Conservation (phyloP, 1,139 yeast species). For the Geotrichum phurueaensis region DNA sequence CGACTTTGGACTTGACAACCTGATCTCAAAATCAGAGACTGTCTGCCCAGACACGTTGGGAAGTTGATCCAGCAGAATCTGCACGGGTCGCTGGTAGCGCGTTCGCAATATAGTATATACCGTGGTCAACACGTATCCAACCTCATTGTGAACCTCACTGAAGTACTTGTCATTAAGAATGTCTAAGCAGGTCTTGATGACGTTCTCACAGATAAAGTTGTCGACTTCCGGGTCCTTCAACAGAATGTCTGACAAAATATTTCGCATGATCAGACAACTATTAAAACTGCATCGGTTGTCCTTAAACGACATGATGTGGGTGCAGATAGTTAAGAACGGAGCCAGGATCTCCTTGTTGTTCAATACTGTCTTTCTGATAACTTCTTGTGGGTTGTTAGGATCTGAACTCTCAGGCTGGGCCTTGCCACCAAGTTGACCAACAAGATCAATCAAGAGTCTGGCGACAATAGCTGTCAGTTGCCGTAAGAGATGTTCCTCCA, state of each 20-base stretch:
- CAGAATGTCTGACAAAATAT: constrained; percentile 60
- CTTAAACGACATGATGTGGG: constrained; percentile 71
- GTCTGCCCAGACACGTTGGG: constrained; percentile 38
- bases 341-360: constrained; percentile 64
- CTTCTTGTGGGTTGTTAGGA: constrained; percentile 29
- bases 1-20: constrained; percentile 55
- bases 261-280: constrained; percentile 72
- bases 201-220: constrained; percentile 54
- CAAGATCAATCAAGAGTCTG: constrained; percentile 77
- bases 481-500: constrained; percentile 91
- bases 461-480: constrained; percentile 94
- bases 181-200: constrained; percentile 48
- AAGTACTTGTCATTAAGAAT: constrained; percentile 72
- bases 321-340: constrained; percentile 68
- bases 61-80: constrained; percentile 34
- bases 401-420: constrained; percentile 18
- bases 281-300: constrained; percentile 92
- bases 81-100: constrained; percentile 44
- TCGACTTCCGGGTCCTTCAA: constrained; percentile 73
- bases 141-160: constrained; percentile 84
- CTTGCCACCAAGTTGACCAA: constrained; percentile 51
- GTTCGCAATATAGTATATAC: constrained; percentile 68
- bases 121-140: constrained; percentile 78
- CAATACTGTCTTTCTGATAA: constrained; percentile 59
- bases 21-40: constrained; percentile 50